phyloP scores from a whole-genome alignment of 2,329 filamentous ascomycete species.

The Colletotrichum orbiculare region DNA sequence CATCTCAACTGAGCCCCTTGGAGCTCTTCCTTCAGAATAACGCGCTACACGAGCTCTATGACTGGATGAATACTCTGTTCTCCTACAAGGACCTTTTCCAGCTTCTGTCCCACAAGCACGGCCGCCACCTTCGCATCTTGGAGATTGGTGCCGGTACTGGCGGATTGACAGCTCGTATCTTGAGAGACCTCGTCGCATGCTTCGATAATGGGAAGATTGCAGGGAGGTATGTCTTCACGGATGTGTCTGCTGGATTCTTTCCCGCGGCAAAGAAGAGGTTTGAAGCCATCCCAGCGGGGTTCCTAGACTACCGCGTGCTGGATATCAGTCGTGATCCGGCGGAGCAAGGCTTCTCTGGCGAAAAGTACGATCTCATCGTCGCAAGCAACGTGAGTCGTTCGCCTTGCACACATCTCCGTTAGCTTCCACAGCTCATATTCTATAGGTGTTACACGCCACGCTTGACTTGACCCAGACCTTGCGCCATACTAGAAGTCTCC shows the following conservation, averaged over 20 bases:
- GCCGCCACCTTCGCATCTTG: conserved; percentile 48
- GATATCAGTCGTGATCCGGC: conserved; percentile 42
- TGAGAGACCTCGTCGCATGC: conserved; percentile 11
- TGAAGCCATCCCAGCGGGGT: neutral
- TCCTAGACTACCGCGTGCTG: conserved; percentile 29
- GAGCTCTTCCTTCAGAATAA: conserved; percentile 24
- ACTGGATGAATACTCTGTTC: conserved; percentile 33
- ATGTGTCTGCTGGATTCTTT: conserved; percentile 40
- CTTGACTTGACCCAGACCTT: conserved; percentile 17
- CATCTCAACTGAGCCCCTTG: neutral
- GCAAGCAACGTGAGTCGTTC: conserved; percentile 42
- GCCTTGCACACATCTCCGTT: neutral
- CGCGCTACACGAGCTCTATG: conserved; percentile 20
- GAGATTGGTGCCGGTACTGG: conserved; percentile 34
- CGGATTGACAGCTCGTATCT: conserved; percentile 19
- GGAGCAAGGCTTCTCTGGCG: conserved; percentile 45
- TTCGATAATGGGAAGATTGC: conserved; percentile 30
- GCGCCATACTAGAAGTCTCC: neutral
- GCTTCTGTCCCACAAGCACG: conserved; percentile 11
- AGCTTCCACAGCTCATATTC: neutral
- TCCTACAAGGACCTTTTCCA: neutral
- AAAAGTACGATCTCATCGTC: conserved; percentile 52
- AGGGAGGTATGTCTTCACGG: conserved; percentile 41
- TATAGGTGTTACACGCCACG: conserved; percentile 21
- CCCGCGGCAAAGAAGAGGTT: conserved; percentile 32